These are phyloP conservation scores for Tolypocladium endophyticum DNA, from an alignment of 2,329 filamentous ascomycete species.

Conservation along the genomic window DNA sequence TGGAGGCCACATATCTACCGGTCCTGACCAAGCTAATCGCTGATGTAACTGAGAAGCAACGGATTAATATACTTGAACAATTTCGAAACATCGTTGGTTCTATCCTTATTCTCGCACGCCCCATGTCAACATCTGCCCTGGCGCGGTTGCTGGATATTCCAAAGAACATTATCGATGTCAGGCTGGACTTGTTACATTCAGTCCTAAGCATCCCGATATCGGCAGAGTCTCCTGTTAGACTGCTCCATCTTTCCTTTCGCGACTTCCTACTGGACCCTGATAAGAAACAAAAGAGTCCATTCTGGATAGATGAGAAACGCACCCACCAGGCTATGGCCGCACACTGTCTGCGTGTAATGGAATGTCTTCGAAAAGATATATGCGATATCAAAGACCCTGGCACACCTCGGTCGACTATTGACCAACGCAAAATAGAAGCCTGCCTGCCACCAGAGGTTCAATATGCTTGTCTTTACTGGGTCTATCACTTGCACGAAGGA, in stretches of 20 bases:
- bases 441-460: conserved; percentile 18
- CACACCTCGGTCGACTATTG: conserved; percentile 11
- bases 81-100: neutral
- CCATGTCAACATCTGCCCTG: neutral
- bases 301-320: conserved; percentile 14
- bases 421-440: conserved; percentile 9
- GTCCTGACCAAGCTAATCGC: neutral
- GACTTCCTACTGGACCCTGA: neutral
- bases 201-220: neutral
- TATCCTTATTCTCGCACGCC: neutral
- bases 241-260: neutral
- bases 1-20: neutral
- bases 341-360: conserved; percentile 25
- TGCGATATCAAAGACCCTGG: conserved; percentile 19
- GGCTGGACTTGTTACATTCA: neutral
- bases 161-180: neutral
- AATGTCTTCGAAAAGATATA: conserved; percentile 22
- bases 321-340: conserved; percentile 18
- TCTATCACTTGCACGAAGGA: conserved; percentile 16
- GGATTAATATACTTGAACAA: neutral
- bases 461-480: conserved; percentile 31
- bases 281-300: neutral
- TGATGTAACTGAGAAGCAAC: neutral
- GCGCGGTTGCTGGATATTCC: neutral
- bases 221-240: neutral